Evolutionary conservation across 257 asterid genomes (phyloP).

Genomic region (Haberlea rhodopensis): DNA sequence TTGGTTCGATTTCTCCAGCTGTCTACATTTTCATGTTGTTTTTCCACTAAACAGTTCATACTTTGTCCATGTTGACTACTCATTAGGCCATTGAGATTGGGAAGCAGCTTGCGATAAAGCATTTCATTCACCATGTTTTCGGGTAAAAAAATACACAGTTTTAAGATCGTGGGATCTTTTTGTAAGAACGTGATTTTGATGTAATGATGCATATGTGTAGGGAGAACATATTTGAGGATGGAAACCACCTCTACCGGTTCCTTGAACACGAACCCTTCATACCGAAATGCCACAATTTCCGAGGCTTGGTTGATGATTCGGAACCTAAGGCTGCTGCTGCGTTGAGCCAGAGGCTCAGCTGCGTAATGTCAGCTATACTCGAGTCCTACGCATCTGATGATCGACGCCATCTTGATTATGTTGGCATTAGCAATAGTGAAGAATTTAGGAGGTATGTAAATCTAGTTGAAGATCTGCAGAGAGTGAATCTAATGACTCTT

Average conservation of each 20-base stretch:
- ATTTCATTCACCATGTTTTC: conserved; percentile 78
- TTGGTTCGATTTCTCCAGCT: background rate
- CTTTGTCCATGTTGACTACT: background rate
- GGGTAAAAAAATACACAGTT: conserved; percentile 51
- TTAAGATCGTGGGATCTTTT: background rate
- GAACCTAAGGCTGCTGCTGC: conserved; percentile 58
- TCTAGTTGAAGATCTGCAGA: conserved; percentile 73
- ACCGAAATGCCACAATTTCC: conserved; percentile 72
- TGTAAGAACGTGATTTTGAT: conserved; percentile 2
- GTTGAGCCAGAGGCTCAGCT: conserved; percentile 54
- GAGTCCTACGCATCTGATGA: conserved; percentile 82
- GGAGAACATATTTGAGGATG: conserved; percentile 86
- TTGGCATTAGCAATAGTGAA: conserved; percentile 88
- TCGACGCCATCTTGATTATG: conserved; percentile 57
- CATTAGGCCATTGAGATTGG: conserved; percentile 79
- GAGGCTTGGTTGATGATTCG: conserved; percentile 62
- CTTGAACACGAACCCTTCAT: conserved; percentile 89
- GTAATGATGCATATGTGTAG: conserved; percentile 39
- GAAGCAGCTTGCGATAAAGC: conserved; percentile 66
- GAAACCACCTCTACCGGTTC: conserved; percentile 74
- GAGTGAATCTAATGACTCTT: conserved; percentile 55
- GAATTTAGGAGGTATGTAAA: conserved; percentile 85
- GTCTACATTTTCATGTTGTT: background rate
- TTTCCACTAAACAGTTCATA: background rate
- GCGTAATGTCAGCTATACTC: conserved; percentile 77